Percentiles rank a stretch among this genome's conserved stretches.
Conservation (phyloP, 2,329 filamentous ascomycete species). For the Scleromitrula shiraiana region DNA sequence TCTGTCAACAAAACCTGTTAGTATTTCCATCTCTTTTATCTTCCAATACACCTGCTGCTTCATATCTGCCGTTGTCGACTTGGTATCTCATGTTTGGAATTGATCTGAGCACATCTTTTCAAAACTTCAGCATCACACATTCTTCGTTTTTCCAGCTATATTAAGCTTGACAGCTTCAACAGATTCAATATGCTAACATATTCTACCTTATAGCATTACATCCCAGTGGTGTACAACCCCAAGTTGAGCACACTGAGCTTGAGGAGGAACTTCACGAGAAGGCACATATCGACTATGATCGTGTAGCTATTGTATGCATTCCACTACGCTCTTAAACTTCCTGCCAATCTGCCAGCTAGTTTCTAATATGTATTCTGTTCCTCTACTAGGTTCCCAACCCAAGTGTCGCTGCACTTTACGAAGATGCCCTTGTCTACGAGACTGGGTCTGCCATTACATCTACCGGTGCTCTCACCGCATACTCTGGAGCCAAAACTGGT, state of each 20-base stretch:
- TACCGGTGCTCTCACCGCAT: slow-evolving; percentile 88
- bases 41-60: not conserved
- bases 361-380: slow-evolving; percentile 7
- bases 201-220: slow-evolving; percentile 13
- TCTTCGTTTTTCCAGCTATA: slow-evolving; percentile 38
- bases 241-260: slow-evolving; percentile 83
- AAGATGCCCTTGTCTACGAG: slow-evolving; percentile 98
- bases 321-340: not conserved
- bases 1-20: slow-evolving; percentile 47
- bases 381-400: slow-evolving; percentile 63
- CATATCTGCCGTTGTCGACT: not conserved
- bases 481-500: slow-evolving; percentile 96
- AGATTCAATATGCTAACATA: not conserved
- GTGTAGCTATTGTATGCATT: slow-evolving; percentile 82
- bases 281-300: slow-evolving; percentile 98
- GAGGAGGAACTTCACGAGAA: slow-evolving; percentile 97
- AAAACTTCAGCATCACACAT: slow-evolving; percentile 34
- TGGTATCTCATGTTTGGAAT: not conserved
- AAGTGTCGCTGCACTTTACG: slow-evolving; percentile 86
- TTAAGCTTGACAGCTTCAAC: too few relatives aligned
- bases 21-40: slow-evolving; percentile 33
- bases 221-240: slow-evolving; percentile 32
- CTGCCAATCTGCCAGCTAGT: slow-evolving; percentile 1
- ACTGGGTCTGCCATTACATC: slow-evolving; percentile 96
- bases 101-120: not conserved